Evolutionary conservation across 2,329 filamentous ascomycete genomes (phyloP).

Genomic region (Diaporthe sp.): DNA sequence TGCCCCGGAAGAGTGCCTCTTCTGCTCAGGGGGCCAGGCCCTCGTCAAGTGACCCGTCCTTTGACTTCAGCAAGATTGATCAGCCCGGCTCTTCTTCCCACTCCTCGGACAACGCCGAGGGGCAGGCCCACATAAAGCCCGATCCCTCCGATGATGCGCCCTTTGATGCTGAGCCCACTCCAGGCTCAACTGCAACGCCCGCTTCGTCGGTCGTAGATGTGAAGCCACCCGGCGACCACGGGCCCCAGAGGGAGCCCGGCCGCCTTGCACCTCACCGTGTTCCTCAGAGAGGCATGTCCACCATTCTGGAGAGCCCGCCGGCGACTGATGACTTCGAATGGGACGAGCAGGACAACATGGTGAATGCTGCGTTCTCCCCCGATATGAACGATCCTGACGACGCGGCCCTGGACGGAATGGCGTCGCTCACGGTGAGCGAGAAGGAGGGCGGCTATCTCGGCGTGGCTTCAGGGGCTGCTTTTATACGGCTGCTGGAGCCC

Average conservation of each 20-base stretch:
- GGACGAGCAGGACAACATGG: slow-evolving; percentile 51
- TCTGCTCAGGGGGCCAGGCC: slow-evolving; percentile 33
- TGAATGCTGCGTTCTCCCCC: slow-evolving; percentile 48
- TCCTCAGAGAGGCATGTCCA: slow-evolving; percentile 42
- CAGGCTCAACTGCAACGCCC: slow-evolving; percentile 30
- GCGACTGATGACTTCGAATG: slow-evolving; percentile 55
- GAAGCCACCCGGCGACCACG: slow-evolving; percentile 34
- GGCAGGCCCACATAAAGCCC: slow-evolving; percentile 40
- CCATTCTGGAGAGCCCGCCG: slow-evolving; percentile 51
- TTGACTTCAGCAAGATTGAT: slow-evolving; percentile 41
- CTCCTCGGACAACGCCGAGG: slow-evolving; percentile 32
- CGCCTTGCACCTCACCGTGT: slow-evolving; percentile 43
- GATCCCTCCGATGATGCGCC: slow-evolving; percentile 40
- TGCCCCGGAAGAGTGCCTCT: slow-evolving; percentile 37
- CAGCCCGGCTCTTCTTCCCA: slow-evolving; percentile 34
- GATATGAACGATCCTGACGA: slow-evolving; percentile 45
- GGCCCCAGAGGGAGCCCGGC: slow-evolving; percentile 31
- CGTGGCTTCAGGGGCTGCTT: slow-evolving; percentile 60
- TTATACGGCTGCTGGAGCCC: slow-evolving; percentile 56
- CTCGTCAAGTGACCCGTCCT: slow-evolving; percentile 37
- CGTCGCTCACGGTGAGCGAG: slow-evolving; percentile 53
- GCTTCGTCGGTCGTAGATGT: slow-evolving; percentile 28
- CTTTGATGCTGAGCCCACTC: slow-evolving; percentile 36
- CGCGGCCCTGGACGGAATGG: slow-evolving; percentile 56
- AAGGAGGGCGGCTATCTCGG: slow-evolving; percentile 61